Percentiles rank a stretch among this genome's conserved stretches.
phyloP scores from a whole-genome alignment of 2,329 filamentous ascomycete species.

The Alternaria incomplexa region DNA sequence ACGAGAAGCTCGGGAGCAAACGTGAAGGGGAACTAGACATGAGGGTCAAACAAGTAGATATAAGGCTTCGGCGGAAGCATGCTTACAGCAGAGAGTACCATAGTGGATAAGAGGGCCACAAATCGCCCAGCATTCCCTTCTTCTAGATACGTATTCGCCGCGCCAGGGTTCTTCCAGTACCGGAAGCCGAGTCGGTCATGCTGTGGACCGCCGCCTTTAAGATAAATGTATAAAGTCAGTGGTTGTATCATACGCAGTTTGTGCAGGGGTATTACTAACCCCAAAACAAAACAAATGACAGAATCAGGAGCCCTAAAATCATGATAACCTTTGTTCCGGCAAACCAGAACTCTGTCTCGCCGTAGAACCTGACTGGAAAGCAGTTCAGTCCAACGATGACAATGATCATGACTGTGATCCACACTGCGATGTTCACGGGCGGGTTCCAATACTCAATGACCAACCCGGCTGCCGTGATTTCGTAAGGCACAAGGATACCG shows the following conservation, averaged over 20 bases:
- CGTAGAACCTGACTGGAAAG: slow-evolving; percentile 47
- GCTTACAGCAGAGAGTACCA: slow-evolving; percentile 60
- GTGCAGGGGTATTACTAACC: slow-evolving; percentile 24
- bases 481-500: slow-evolving; percentile 41
- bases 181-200: slow-evolving; percentile 61
- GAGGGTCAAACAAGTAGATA: not conserved
- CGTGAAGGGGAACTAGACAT: slow-evolving; percentile 3
- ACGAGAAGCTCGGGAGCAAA: slow-evolving; percentile 42
- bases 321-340: slow-evolving; percentile 42
- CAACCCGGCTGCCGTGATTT: slow-evolving; percentile 46
- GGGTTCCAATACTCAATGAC: slow-evolving; percentile 48
- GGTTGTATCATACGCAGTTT: not conserved
- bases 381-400: slow-evolving; percentile 44
- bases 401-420: slow-evolving; percentile 47
- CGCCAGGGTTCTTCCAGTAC: slow-evolving; percentile 63
- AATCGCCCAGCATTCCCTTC: slow-evolving; percentile 58
- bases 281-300: slow-evolving; percentile 63
- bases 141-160: slow-evolving; percentile 58
- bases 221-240: not conserved
- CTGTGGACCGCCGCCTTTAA: slow-evolving; percentile 56
- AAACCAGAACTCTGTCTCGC: slow-evolving; percentile 47
- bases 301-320: slow-evolving; percentile 55
- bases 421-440: slow-evolving; percentile 40
- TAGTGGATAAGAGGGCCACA: slow-evolving; percentile 58
- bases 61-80: not conserved